A percentile compares a stretch with the other conserved stretches of the same genome.
phyloP scores from a whole-genome alignment of 768 basidiomycete genomes.

The Mycena amicta region DNA sequence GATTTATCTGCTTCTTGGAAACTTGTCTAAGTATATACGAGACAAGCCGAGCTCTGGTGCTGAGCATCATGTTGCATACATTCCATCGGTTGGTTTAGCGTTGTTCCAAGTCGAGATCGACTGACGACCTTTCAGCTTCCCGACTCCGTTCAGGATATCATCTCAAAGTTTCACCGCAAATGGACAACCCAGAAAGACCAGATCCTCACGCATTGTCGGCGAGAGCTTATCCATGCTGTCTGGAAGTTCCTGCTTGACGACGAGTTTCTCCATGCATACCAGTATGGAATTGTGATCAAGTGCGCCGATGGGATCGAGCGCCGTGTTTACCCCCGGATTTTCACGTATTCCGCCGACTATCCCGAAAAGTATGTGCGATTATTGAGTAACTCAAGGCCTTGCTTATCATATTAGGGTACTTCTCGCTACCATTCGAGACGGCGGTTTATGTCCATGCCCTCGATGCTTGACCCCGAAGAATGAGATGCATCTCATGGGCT shows the following conservation, averaged over 20 bases:
- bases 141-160: slow-evolving; percentile 26
- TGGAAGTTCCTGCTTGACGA: slow-evolving; percentile 29
- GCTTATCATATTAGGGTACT: not conserved
- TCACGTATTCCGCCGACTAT: slow-evolving; percentile 32
- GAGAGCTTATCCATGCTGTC: slow-evolving; percentile 29
- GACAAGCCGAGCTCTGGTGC: slow-evolving; percentile 19
- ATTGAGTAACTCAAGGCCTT: slow-evolving; percentile 5
- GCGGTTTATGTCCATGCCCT: slow-evolving; percentile 25
- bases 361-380: slow-evolving; percentile 27
- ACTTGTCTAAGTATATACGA: slow-evolving; percentile 37
- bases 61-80: slow-evolving; percentile 36
- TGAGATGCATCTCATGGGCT: slow-evolving; percentile 20
- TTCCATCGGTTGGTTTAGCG: slow-evolving; percentile 29
- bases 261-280: slow-evolving; percentile 29
- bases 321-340: slow-evolving; percentile 27
- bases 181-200: slow-evolving; percentile 15
- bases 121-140: slow-evolving; percentile 25
- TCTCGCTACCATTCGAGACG: slow-evolving; percentile 20
- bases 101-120: not conserved
- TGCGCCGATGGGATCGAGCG: slow-evolving; percentile 27
- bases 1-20: slow-evolving; percentile 35
- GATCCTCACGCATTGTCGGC: slow-evolving; percentile 30
- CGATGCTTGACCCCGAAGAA: slow-evolving; percentile 23
- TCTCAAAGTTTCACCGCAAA: slow-evolving; percentile 17
- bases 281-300: slow-evolving; percentile 26